Evolutionary conservation across 2,329 filamentous ascomycete genomes (phyloP).

Genomic region (Fusarium anguioides): DNA sequence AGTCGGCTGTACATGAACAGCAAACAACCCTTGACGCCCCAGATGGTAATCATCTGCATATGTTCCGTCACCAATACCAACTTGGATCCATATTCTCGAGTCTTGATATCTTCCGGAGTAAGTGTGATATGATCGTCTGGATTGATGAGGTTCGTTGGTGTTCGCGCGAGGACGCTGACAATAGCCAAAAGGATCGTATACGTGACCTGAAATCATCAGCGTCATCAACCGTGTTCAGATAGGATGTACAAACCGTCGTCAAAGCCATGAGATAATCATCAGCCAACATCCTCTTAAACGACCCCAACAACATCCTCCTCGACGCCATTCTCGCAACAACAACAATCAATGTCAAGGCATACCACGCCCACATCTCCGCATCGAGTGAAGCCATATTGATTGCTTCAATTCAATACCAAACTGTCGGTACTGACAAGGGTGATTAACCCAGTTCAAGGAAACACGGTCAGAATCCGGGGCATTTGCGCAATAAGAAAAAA

Average conservation of each 20-base stretch:
- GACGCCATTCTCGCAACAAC: slow-evolving; percentile 54
- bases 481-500: slow-evolving; percentile 2
- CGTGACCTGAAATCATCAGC: slow-evolving; percentile 11
- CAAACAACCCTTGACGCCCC: slow-evolving; percentile 64
- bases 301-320: slow-evolving; percentile 53
- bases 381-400: slow-evolving; percentile 42
- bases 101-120: slow-evolving; percentile 56
- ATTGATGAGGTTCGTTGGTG: slow-evolving; percentile 68
- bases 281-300: slow-evolving; percentile 59
- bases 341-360: slow-evolving; percentile 52
- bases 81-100: slow-evolving; percentile 66
- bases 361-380: slow-evolving; percentile 57
- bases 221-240: too few relatives aligned
- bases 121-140: slow-evolving; percentile 57
- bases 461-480: background rate
- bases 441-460: slow-evolving; percentile 7
- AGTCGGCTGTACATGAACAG: slow-evolving; percentile 65
- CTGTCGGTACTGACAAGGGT: background rate
- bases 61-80: slow-evolving; percentile 70
- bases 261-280: slow-evolving; percentile 68
- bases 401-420: background rate
- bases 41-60: slow-evolving; percentile 68
- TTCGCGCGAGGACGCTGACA: slow-evolving; percentile 44
- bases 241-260: slow-evolving; percentile 55
- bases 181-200: slow-evolving; percentile 40